Percentiles rank a stretch among this genome's conserved stretches.
Conservation (phyloP, 306 rosid genomes). For the Betula pendula region DNA sequence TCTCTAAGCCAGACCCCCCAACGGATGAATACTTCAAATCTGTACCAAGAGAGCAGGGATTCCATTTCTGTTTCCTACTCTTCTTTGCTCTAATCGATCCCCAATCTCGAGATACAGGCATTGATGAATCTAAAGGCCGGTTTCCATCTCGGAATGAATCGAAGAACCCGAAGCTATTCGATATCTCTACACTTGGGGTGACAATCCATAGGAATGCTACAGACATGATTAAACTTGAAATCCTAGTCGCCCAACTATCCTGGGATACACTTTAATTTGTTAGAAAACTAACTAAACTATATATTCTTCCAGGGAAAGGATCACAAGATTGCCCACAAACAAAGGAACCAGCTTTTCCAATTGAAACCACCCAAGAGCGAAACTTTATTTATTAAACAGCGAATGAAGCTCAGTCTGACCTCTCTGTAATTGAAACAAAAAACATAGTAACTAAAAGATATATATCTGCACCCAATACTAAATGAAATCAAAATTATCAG, state of each 20-base stretch:
- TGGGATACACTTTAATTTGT: conserved; percentile 8
- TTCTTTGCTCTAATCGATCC: conserved; percentile 35
- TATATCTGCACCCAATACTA: conserved; percentile 13
- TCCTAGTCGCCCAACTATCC: conserved; percentile 13
- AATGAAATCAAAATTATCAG: not conserved
- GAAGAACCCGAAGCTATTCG: conserved; percentile 40
- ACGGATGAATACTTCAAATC: conserved; percentile 46
- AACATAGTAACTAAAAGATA: not conserved
- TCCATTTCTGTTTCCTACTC: conserved; percentile 43
- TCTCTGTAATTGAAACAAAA: conserved; percentile 32
- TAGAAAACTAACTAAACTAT: conserved; percentile 19
- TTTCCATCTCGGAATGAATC: conserved; percentile 53
- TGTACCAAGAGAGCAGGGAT: conserved; percentile 35
- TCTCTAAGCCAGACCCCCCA: conserved; percentile 49
- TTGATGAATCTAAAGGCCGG: conserved; percentile 43
- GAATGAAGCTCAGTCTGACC: conserved; percentile 21
- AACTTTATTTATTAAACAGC: conserved; percentile 22
- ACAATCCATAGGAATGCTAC: conserved; percentile 46
- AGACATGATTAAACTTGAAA: conserved; percentile 54
- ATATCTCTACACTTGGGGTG: conserved; percentile 49
- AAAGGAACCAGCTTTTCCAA: conserved; percentile 23
- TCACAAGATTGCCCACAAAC: conserved; percentile 1
- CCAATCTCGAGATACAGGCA: conserved; percentile 34
- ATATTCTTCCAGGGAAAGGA: conserved; percentile 2
- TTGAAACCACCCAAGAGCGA: conserved; percentile 14